These are phyloP conservation scores for Phytopythium ostracodes DNA, from an alignment of 352 stramenopile genomes.

Conservation along the genomic window DNA sequence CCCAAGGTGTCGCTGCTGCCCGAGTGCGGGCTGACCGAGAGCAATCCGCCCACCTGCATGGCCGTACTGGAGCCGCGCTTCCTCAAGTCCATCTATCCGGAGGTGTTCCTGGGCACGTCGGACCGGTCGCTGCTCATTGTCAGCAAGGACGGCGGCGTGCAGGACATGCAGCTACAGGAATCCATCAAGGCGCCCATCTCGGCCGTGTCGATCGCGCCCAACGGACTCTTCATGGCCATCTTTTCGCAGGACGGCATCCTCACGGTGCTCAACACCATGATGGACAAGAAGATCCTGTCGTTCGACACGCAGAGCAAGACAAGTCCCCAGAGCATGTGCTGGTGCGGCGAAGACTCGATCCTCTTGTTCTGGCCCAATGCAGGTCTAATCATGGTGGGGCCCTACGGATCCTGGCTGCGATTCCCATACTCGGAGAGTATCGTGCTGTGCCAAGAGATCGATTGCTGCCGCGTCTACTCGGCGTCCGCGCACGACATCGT, in stretches of 20 bases:
- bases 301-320: constrained; percentile 87
- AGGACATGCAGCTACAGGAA: constrained; percentile 84
- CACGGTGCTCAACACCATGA: constrained; percentile 94
- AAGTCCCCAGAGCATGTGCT: constrained; percentile 71
- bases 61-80: constrained; percentile 91
- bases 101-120: constrained; percentile 92
- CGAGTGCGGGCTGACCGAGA: constrained; percentile 65
- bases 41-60: constrained; percentile 85
- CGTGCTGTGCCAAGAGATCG: constrained; percentile 57
- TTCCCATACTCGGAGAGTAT: constrained; percentile 83
- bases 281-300: constrained; percentile 92
- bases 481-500: constrained; percentile 77
- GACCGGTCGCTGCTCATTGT: constrained; percentile 88
- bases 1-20: constrained; percentile 73
- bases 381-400: constrained; percentile 82
- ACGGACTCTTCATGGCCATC: constrained; percentile 94
- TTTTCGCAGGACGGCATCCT: constrained; percentile 93
- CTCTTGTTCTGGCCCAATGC: constrained; percentile 84
- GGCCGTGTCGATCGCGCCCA: constrained; percentile 91
- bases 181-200: constrained; percentile 88
- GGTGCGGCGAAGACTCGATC: constrained; percentile 90
- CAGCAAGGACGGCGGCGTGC: constrained; percentile 55
- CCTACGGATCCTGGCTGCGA: constrained; percentile 79
- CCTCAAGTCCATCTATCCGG: constrained; percentile 87
- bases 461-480: constrained; percentile 77